Conservation (phyloP, 2,329 filamentous ascomycete species). For the Hymenotorrendiella dingleyae region DNA sequence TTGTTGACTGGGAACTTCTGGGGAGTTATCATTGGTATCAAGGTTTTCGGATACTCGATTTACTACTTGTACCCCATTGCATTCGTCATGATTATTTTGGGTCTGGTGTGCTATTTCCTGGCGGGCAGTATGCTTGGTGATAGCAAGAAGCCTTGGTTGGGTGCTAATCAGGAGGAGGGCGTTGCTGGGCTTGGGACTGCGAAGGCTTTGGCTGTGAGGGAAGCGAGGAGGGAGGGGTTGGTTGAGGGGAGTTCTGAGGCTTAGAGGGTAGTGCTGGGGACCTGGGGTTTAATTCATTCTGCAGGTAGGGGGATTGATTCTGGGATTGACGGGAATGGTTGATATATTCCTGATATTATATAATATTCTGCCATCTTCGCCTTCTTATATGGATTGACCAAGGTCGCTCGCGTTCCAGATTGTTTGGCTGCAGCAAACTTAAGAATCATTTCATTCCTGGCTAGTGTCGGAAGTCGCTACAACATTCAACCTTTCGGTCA, state of each 20-base stretch:
- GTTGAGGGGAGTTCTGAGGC: neutral
- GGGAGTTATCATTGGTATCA: constrained; percentile 87
- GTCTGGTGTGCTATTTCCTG: constrained; percentile 82
- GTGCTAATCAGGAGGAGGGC: constrained; percentile 75
- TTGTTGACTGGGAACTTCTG: constrained; percentile 94
- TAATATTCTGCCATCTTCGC: too few relatives aligned
- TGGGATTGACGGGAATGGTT: too few relatives aligned
- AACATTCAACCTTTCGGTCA: too few relatives aligned
- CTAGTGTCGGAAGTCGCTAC: too few relatives aligned
- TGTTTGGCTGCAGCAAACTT: too few relatives aligned
- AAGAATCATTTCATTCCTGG: too few relatives aligned
- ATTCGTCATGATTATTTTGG: constrained; percentile 85
- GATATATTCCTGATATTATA: too few relatives aligned
- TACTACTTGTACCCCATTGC: constrained; percentile 94
- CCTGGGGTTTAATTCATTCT: too few relatives aligned
- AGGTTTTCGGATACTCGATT: constrained; percentile 73
- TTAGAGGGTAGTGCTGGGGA: too few relatives aligned
- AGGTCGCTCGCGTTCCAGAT: too few relatives aligned
- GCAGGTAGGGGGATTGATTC: too few relatives aligned
- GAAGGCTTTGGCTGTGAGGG: constrained; percentile 65
- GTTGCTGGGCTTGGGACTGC: constrained; percentile 79
- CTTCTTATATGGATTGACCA: too few relatives aligned
- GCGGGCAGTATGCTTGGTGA: constrained; percentile 78
- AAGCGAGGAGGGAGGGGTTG: constrained; percentile 33
- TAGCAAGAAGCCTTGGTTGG: constrained; percentile 91